Conservation (phyloP, 2,329 filamentous ascomycete species). For the Achaetomium macrosporum region DNA sequence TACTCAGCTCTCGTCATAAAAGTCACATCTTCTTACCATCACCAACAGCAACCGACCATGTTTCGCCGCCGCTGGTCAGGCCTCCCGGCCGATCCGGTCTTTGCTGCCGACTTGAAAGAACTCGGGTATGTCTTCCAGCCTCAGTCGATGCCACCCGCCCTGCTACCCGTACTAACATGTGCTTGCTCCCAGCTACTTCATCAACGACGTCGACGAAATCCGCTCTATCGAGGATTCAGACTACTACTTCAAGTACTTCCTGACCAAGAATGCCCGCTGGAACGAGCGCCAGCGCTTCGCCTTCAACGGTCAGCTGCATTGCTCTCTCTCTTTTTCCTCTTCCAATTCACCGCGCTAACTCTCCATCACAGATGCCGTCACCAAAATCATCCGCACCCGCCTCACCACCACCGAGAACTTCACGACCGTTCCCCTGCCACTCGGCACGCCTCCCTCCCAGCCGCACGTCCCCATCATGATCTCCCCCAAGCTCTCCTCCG, state of each 20-base stretch:
- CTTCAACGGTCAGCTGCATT: constrained; percentile 57
- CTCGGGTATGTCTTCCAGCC: constrained; percentile 57
- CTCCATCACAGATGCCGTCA: constrained; percentile 50
- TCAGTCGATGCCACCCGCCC: background rate
- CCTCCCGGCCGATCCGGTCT: constrained; percentile 65
- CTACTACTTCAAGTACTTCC: constrained; percentile 67
- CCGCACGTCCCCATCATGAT: constrained; percentile 66
- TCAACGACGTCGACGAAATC: constrained; percentile 71
- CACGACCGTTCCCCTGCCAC: constrained; percentile 55
- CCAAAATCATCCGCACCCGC: constrained; percentile 54
- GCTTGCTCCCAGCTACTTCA: constrained; percentile 60
- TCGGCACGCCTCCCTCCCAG: constrained; percentile 36
- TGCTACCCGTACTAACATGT: background rate
- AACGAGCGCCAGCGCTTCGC: constrained; percentile 70
- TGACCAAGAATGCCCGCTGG: constrained; percentile 67
- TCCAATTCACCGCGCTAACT: background rate
- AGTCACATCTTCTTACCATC: background rate
- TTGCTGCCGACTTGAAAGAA: constrained; percentile 57
- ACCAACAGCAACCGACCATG: constrained; percentile 44
- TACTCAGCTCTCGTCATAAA: background rate
- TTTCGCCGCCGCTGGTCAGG: constrained; percentile 64
- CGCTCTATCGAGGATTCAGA: constrained; percentile 62
- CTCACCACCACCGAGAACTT: constrained; percentile 49
- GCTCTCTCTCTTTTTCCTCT: background rate
- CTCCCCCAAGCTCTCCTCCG: constrained; percentile 44